These are phyloP conservation scores for Fistulina hepatica DNA, from an alignment of 1,284 basidiomycete species.

Conservation along the genomic window DNA sequence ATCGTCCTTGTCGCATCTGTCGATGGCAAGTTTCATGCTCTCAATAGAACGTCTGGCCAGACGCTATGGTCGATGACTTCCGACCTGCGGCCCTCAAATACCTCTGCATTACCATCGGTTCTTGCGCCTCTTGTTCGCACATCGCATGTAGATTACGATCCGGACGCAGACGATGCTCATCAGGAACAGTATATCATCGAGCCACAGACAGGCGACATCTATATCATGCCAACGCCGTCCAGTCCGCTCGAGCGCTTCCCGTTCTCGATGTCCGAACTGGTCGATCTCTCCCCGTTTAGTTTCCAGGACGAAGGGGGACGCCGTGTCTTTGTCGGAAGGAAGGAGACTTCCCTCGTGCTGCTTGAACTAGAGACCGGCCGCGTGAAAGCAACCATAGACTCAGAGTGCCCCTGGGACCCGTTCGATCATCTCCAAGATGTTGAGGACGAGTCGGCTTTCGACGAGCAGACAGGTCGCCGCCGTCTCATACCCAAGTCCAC, in stretches of 20 bases:
- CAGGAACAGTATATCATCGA: conserved; percentile 85
- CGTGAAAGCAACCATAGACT: conserved; percentile 68
- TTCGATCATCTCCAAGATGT: conserved; percentile 42
- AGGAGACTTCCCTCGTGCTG: conserved; percentile 72
- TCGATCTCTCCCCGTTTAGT: conserved; percentile 78
- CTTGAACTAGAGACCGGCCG: conserved; percentile 77
- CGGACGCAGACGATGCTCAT: conserved; percentile 43
- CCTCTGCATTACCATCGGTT: no score
- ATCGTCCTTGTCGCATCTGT: conserved; percentile 77
- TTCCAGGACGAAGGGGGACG: conserved; percentile 56
- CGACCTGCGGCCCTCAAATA: conserved; percentile 23
- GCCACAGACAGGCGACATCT: conserved; percentile 84
- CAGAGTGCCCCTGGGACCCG: conserved; percentile 67
- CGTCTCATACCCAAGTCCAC: conserved; percentile 33
- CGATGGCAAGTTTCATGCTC: conserved; percentile 84
- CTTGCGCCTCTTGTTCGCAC: conserved; percentile 65
- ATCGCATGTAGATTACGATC: conserved; percentile 43
- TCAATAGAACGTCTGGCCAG: conserved; percentile 71
- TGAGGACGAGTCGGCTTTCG: conserved; percentile 43
- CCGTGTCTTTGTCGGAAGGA: conserved; percentile 74
- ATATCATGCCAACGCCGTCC: conserved; percentile 57
- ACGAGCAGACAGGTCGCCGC: conserved; percentile 56
- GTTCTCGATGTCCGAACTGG: conserved; percentile 76
- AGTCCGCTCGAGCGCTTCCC: conserved; percentile 72
- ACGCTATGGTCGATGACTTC: conserved; percentile 69